Evolutionary conservation across 805 yeast genomes (phyloP), one percentile per base, ranked within the genome.

Genomic region (Wickerhamomyces queroliae): DNA sequence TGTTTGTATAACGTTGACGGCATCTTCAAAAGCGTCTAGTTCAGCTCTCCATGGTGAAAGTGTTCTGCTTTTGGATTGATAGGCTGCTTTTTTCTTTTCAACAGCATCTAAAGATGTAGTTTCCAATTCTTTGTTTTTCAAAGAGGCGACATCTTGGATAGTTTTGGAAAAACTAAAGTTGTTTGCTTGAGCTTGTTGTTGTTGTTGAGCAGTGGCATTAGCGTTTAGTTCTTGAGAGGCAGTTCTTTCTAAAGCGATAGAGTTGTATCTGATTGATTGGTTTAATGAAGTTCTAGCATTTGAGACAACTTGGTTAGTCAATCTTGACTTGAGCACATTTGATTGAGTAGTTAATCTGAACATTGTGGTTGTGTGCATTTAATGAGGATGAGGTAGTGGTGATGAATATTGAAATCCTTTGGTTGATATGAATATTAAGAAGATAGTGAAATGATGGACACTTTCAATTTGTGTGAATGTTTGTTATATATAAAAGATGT

Each of bases 11-110:
- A n/a, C n/a, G n/a, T 56, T 58, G 11, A 48, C 49, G 11, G 66
- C 59, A 36, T 76, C 80, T 48, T 74, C 79, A 52, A 73, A 75
- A 3, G 78, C 75, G 32, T 64, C 47, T 7, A 74, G 63, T 42
- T 75, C 76, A 40, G 69, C 66, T 44, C 61, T 69, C 66, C 70
- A 72, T 15, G 80, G 80, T 6, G 76, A 57, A 12, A 62, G 63
- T 19, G 41, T 44, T 30, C 43, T 37, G 23, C 41, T 45, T 37
- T 50, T 45, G 19, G 42, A 37, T 23, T 46, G 48, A 21, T 47
- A 41, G n/a, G n/a, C n/a, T n/a, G 43, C 44, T 16, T 43, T 38
- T 29, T 40, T 43, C 29, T 45, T 41, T 24, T 43, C 38, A 41
- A 37, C 30, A 15, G 21, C 20, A 6, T 7, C 16, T 27, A 18